Percentiles rank a stretch among this genome's conserved stretches.
These are phyloP conservation scores for Peltaster fructicola DNA, from an alignment of 2,329 filamentous ascomycete species.

Conservation along the genomic window DNA sequence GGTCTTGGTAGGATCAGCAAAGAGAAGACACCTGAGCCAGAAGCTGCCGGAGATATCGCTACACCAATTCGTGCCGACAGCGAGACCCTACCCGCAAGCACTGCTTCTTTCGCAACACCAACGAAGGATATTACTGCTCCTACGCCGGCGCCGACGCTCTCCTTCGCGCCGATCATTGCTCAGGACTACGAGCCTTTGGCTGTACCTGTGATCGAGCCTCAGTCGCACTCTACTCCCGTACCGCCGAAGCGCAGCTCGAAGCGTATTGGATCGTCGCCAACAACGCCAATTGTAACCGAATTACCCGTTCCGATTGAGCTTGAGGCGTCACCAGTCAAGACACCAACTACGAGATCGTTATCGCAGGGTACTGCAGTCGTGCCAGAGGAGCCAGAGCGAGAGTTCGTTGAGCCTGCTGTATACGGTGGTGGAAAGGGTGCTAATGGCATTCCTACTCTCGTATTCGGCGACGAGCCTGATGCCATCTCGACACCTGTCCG, in stretches of 20 bases:
- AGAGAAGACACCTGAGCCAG: constrained; percentile 1
- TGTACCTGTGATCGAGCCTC: not conserved
- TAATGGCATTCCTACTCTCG: constrained; percentile 8
- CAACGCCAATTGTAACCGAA: too few relatives aligned
- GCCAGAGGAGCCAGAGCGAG: constrained; percentile 1
- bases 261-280: too few relatives aligned
- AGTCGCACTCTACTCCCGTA: constrained; percentile 3
- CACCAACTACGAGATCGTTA: not conserved
- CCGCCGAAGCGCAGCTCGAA: constrained; percentile 9
- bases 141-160: constrained; percentile 10
- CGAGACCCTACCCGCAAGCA: too few relatives aligned
- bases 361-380: not conserved
- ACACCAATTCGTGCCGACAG: constrained; percentile 2
- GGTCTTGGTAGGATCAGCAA: constrained; percentile 15
- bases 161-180: constrained; percentile 24
- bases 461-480: constrained; percentile 9
- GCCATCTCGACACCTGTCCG: constrained; percentile 2
- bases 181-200: constrained; percentile 15
- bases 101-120: too few relatives aligned
- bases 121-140: too few relatives aligned
- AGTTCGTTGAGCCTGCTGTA: constrained; percentile 6
- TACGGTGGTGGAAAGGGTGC: constrained; percentile 6
- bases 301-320: constrained; percentile 1
- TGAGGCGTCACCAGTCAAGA: too few relatives aligned
- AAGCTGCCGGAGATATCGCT: constrained; percentile 1